Evolutionary conservation across 768 basidiomycete genomes (phyloP).

Genomic region (Podaxis carcinomalis): DNA sequence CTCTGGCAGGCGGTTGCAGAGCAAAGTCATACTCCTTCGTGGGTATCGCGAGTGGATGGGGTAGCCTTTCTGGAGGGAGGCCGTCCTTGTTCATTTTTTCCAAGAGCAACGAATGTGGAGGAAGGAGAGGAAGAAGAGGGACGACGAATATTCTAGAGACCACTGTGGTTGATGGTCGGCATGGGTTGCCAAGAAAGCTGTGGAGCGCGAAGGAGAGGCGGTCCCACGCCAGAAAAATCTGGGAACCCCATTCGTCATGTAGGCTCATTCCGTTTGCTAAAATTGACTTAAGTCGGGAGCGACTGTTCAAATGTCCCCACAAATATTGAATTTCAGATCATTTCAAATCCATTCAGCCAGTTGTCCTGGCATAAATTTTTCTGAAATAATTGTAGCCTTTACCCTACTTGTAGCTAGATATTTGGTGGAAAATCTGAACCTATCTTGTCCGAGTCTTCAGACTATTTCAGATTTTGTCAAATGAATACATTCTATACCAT

Average conservation of each 20-base stretch:
- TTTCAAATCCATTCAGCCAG: too few relatives aligned
- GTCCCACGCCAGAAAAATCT: not conserved
- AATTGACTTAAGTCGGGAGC: not conserved
- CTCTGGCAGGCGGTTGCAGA: conserved; percentile 5
- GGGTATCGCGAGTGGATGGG: not conserved
- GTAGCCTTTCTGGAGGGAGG: not conserved
- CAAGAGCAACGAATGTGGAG: conserved; percentile 6
- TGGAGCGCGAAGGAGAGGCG: not conserved
- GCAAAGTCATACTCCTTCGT: conserved; percentile 20
- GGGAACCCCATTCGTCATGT: conserved; percentile 8
- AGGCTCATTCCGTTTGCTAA: not conserved
- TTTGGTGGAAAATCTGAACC: too few relatives aligned
- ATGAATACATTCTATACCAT: too few relatives aligned
- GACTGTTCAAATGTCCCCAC: too few relatives aligned
- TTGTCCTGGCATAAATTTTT: too few relatives aligned
- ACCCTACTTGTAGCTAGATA: too few relatives aligned
- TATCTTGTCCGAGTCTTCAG: too few relatives aligned
- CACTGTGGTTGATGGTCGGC: not conserved
- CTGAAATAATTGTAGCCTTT: too few relatives aligned
- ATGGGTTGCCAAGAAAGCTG: not conserved
- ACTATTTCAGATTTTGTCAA: too few relatives aligned
- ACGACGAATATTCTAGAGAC: not conserved
- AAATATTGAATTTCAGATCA: too few relatives aligned
- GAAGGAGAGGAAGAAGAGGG: not conserved
- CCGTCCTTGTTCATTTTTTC: conserved; percentile 11